Conservation (phyloP, 345 rosid species). For the Ceriops decandra region DNA sequence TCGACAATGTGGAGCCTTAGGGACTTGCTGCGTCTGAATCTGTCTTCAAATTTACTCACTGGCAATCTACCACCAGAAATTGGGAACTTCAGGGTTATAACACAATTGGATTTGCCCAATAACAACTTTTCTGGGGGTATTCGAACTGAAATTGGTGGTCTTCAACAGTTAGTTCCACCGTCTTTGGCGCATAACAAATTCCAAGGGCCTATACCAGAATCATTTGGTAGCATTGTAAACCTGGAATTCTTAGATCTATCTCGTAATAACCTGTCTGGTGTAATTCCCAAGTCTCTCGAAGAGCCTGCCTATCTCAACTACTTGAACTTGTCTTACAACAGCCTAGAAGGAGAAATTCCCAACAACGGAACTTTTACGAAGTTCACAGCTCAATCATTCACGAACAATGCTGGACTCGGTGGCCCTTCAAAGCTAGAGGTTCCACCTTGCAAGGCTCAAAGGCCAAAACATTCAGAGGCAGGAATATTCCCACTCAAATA, state of each 20-base stretch:
- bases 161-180: not conserved
- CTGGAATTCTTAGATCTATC: slow-evolving; percentile 24
- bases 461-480: not conserved
- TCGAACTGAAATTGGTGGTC: slow-evolving; percentile 4
- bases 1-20: slow-evolving; percentile 12
- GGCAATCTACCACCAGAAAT: slow-evolving; percentile 11
- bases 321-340: slow-evolving; percentile 10
- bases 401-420: slow-evolving; percentile 1
- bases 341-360: slow-evolving; percentile 14
- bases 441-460: not conserved
- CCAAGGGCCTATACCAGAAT: slow-evolving; percentile 19
- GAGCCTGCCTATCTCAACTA: not conserved
- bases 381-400: slow-evolving; percentile 5
- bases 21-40: slow-evolving; percentile 9
- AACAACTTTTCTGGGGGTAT: slow-evolving; percentile 18
- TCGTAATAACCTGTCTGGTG: slow-evolving; percentile 7
- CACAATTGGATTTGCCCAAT: slow-evolving; percentile 11
- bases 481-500: not conserved
- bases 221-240: slow-evolving; percentile 13
- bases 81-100: slow-evolving; percentile 18
- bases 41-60: slow-evolving; percentile 19
- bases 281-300: slow-evolving; percentile 7
- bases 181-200: slow-evolving; percentile 15
- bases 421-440: not conserved
- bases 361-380: not conserved